Base-by-base conservation (phyloP, 495 filamentous ascomycete species). In the Hyphodiscus hymeniophilus region DNA sequence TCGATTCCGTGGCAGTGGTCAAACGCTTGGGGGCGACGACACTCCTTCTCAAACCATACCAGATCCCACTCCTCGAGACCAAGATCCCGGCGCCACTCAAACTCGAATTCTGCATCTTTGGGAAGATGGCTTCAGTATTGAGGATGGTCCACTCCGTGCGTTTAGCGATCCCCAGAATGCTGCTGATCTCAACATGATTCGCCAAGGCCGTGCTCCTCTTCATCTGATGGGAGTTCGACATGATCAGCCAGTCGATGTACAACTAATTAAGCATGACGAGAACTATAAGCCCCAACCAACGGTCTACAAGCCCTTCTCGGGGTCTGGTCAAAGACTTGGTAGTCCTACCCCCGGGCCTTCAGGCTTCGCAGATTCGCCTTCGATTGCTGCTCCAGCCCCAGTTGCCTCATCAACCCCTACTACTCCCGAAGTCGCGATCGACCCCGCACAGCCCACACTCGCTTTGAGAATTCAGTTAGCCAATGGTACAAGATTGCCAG, bases 41-140 rank as follows among this genome's bases (percentile, higher is more conserved):
- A 74, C 81, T 12, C 85, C 86, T 20, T 89, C 83, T 52, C 72
- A 80, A 39, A 66, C 76, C 15, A 78, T 97, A 45, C 80, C 82
- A 15, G 77, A 85, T 48, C 78, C 87, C 31, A 65, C 60, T 22
- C 71, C 70, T 5, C 62, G 64, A 38, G 43, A 56, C 7, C 60
- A 70, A 15, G 67, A 71, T 44, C 62, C 45, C 66, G 74, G 36
- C 13, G 46, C 38, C 13, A 43, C 46, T 4, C 53, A 54, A 40
- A 59, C 50, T 22, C 79, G 89, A 32, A 78, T 77, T 15, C 74
- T 98, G 32, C 89, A 95, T 56, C 82, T 98, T 51, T 98, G 92
- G 92, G 69, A 74, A 12, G 85, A 98, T 64, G 92, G 92, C 2
- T 95, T 97, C 59, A 95, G 88, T 38, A 81, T 98, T 30, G 94